Base-by-base conservation (phyloP, 805 yeast genomes). In the Suhomyces vadensis region DNA sequence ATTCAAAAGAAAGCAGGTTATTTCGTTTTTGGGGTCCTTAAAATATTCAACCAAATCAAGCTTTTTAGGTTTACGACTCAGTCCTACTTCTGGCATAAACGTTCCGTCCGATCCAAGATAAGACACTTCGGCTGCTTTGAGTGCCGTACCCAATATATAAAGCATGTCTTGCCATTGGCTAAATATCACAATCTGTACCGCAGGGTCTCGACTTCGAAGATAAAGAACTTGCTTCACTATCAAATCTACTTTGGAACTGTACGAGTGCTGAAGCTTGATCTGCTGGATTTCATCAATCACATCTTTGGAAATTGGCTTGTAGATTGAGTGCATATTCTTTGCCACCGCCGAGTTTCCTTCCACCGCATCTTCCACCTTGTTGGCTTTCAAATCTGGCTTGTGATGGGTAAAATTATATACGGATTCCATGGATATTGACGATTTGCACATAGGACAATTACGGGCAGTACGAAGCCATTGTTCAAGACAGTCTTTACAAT, bases 91-190 rank as follows among this genome's bases (percentile, higher is more conserved):
- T 1, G 71, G 61, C 5, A 64, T 56, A 9, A 64, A 48, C 2
- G 71, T 61, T 1, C 74, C 75, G 54, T 67, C 65, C 2, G 85
- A 78, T 1, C 87, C 83, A 2, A 87, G 69, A 51, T 71, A 79
- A 6, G 69, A 57, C 17, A 91, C 75, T 4, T 74, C 75, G 49
- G 85, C 82, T 33, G 74, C 72, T 16, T 67, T 71, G 47, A 92
- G 69, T 0, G 96, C 91, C 21, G 74, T 69, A 0, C 84, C 82
- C 22, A 94, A 61, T 16, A 88, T 73, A 31, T 73, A 74, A 31
- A 94, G 64, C 63, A 91, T 78, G 26, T 81, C 88, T 19, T 81
- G 74, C 91, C 95, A 92, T 60, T 91, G 98, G 14, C 97, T 89
- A 58, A 88, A 94, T 0, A 94, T 66, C 9, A 94, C 83, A 35